Conservation (phyloP, 2,329 filamentous ascomycete genomes). For the Fulvia fulva region DNA sequence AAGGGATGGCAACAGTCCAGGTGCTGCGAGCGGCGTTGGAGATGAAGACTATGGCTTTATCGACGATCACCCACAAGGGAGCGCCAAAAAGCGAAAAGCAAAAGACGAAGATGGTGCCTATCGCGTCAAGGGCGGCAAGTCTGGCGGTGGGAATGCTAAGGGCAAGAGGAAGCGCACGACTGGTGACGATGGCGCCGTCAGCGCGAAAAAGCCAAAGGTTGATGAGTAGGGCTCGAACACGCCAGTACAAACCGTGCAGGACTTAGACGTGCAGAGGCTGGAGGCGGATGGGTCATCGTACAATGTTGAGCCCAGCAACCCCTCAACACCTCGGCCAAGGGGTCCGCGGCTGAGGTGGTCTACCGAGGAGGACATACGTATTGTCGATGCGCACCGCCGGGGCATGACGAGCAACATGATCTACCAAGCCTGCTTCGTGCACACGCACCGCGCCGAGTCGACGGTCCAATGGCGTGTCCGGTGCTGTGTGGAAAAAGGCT, state of each 20-base stretch:
- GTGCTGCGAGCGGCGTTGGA: slow-evolving; percentile 27
- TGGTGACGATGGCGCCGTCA: slow-evolving; percentile 19
- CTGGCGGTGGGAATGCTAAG: slow-evolving; percentile 39
- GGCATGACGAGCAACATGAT: too few species aligned
- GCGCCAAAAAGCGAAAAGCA: slow-evolving; percentile 33
- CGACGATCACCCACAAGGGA: slow-evolving; percentile 21
- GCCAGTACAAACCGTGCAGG: neutral
- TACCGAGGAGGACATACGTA: too few species aligned
- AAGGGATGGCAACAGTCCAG: slow-evolving; percentile 33
- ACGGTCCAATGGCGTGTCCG: too few species aligned
- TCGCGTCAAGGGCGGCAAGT: slow-evolving; percentile 47
- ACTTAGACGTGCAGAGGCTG: too few species aligned
- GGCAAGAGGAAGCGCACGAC: slow-evolving; percentile 31
- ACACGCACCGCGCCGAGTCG: too few species aligned
- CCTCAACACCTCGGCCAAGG: too few species aligned
- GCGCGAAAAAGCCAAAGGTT: slow-evolving; percentile 24
- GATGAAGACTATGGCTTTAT: slow-evolving; percentile 37
- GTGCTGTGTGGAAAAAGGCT: too few species aligned
- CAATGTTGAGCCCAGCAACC: too few species aligned
- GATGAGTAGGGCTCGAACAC: slow-evolving; percentile 7
- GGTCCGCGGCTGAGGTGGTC: too few species aligned
- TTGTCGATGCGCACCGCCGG: too few species aligned
- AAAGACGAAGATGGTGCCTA: slow-evolving; percentile 42
- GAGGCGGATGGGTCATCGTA: too few species aligned
- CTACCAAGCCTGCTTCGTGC: too few species aligned